Evolutionary conservation across 805 yeast species (phyloP).

Genomic region (Hanseniaspora occidentalis): DNA sequence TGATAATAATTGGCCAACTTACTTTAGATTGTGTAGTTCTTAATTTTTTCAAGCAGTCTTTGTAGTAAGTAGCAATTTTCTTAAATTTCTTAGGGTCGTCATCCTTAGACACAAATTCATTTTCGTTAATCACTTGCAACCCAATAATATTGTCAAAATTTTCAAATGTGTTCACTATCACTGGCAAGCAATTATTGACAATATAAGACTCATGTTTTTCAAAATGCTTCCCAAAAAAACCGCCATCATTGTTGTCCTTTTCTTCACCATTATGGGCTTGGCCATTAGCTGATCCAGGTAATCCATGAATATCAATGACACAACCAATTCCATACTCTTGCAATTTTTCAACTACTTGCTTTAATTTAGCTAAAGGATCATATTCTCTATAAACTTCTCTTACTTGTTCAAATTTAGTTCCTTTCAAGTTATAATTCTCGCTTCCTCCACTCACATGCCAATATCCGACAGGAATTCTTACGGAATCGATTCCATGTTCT

Average conservation of each 20-base stretch:
- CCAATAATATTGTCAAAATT: conserved; percentile 61
- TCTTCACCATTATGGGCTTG: conserved; percentile 74
- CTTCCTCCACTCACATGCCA: conserved; percentile 69
- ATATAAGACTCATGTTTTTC: conserved; percentile 26
- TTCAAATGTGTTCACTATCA: conserved; percentile 47
- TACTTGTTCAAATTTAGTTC: conserved; percentile 49
- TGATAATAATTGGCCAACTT: conserved; percentile 59
- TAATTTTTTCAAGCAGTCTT: conserved; percentile 48
- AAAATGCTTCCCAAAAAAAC: conserved; percentile 44
- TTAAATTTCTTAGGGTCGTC: conserved; percentile 33
- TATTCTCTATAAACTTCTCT: conserved; percentile 53
- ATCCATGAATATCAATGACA: conserved; percentile 73
- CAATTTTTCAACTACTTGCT: conserved; percentile 48
- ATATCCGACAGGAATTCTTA: conserved; percentile 84
- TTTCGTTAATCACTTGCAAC: conserved; percentile 77
- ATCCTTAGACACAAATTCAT: conserved; percentile 43
- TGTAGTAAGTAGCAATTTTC: conserved; percentile 35
- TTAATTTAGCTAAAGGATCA: conserved; percentile 46
- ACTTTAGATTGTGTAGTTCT: conserved; percentile 33
- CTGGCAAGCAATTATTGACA: conserved; percentile 41
- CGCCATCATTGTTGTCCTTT: conserved; percentile 24
- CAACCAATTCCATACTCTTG: conserved; percentile 52
- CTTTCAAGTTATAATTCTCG: conserved; percentile 21
- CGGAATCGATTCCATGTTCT: conserved; percentile 55
- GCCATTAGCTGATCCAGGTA: conserved; percentile 88